phyloP scores from a whole-genome alignment of 129 eudicot genomes.

The Mikania micrantha region DNA sequence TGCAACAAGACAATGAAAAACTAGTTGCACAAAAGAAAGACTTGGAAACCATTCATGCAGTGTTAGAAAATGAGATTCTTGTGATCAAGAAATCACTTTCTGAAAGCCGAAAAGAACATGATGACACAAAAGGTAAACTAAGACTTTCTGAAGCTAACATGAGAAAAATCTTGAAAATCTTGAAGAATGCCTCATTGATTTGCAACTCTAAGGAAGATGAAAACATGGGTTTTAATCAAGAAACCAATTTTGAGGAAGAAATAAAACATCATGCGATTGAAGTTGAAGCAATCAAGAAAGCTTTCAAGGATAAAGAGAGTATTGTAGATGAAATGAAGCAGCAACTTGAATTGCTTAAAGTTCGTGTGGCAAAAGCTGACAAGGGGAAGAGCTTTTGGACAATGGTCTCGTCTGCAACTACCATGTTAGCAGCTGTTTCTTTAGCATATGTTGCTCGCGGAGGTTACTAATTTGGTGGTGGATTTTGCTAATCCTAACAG shows the following conservation, averaged over 20 bases:
- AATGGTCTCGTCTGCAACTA: slow-evolving; percentile 62
- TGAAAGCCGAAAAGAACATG: slow-evolving; percentile 32
- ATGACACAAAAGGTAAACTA: slow-evolving; percentile 35
- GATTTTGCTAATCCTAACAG: slow-evolving; percentile 26
- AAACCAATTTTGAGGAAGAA: slow-evolving; percentile 20
- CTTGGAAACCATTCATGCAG: slow-evolving; percentile 28
- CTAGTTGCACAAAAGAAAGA: slow-evolving; percentile 43
- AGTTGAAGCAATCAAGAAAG: slow-evolving; percentile 56
- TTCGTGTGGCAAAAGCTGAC: slow-evolving; percentile 41
- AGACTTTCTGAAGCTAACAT: slow-evolving; percentile 30
- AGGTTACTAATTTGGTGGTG: slow-evolving; percentile 2
- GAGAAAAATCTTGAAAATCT: slow-evolving; percentile 27
- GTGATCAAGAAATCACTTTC: slow-evolving; percentile 30
- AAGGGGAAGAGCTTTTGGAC: slow-evolving; percentile 80
- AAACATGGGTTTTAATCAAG: slow-evolving; percentile 10
- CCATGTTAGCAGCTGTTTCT: slow-evolving; percentile 58
- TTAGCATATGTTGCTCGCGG: slow-evolving; percentile 52
- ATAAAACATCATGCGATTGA: slow-evolving; percentile 28
- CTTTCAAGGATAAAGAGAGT: slow-evolving; percentile 44
- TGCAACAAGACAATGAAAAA: slow-evolving; percentile 28
- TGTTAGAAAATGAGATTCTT: slow-evolving; percentile 33
- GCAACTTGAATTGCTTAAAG: slow-evolving; percentile 45
- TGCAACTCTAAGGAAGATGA: slow-evolving; percentile 22
- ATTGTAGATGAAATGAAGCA: slow-evolving; percentile 43
- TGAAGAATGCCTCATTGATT: slow-evolving; percentile 39